Evolutionary conservation across 805 yeast species (phyloP).

Genomic region (Teunomyces gatunensis): DNA sequence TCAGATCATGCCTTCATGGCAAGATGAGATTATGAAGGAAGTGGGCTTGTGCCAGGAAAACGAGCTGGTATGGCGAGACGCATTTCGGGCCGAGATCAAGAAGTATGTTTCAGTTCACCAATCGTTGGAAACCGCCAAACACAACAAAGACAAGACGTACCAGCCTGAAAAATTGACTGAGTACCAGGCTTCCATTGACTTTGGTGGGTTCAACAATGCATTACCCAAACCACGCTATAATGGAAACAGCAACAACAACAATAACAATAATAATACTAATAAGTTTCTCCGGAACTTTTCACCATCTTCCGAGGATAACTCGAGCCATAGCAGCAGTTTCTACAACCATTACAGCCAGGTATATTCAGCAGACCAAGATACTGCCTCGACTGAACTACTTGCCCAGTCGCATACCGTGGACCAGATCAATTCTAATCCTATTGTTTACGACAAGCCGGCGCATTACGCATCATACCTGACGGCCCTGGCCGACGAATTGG

Average conservation of each 20-base stretch:
- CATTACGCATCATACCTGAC: neutral
- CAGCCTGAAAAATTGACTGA: conserved; percentile 33
- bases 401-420: neutral
- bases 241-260: neutral
- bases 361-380: conserved; percentile 13
- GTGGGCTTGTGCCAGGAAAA: conserved; percentile 20
- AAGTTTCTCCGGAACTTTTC: conserved; percentile 11
- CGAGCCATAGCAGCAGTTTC: conserved; percentile 5
- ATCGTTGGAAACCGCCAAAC: conserved; percentile 26
- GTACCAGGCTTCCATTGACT: conserved; percentile 36
- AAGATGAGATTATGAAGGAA: conserved; percentile 26
- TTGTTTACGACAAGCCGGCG: conserved; percentile 5
- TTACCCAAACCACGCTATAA: conserved; percentile 15
- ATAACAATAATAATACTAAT: conserved; percentile 2
- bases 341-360: conserved; percentile 16
- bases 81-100: conserved; percentile 28
- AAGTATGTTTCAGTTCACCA: conserved; percentile 28
- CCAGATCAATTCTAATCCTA: conserved; percentile 9
- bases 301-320: conserved; percentile 10
- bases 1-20: conserved; percentile 35
- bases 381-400: neutral
- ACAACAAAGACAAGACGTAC: conserved; percentile 22
- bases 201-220: conserved; percentile 37
- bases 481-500: neutral
- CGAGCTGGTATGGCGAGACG: conserved; percentile 31